Evolutionary conservation across 176 grass and related monocot genomes (phyloP).

Genomic region (Triticum timopheevii): DNA sequence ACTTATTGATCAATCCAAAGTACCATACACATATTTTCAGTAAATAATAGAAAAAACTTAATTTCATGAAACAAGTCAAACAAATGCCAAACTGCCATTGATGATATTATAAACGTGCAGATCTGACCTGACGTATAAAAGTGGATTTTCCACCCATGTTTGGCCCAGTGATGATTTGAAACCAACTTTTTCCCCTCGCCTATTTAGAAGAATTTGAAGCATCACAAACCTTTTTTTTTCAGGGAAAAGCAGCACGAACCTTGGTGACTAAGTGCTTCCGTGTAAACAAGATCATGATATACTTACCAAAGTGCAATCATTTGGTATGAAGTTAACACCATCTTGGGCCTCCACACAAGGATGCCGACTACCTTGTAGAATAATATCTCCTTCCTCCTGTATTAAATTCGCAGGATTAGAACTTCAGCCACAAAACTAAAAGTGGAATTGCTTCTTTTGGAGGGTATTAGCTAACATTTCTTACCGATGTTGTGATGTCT

Average conservation of each 20-base stretch:
- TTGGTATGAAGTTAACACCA: conserved; percentile 95
- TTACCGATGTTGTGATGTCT: conserved; percentile 83
- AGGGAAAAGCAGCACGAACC: conserved; percentile 11
- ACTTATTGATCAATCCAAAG: conserved; percentile 10
- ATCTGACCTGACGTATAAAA: conserved; percentile 90
- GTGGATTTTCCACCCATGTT: conserved; percentile 99
- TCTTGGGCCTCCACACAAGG: conserved; percentile 98
- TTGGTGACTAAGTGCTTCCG: neutral
- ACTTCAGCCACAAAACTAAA: neutral
- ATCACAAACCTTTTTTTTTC: conserved; percentile 1
- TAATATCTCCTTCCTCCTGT: conserved; percentile 87
- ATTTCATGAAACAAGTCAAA: conserved; percentile 1
- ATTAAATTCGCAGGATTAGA: conserved; percentile 30
- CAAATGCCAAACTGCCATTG: neutral
- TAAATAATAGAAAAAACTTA: neutral
- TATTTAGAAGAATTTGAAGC: conserved; percentile 46
- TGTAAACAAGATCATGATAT: conserved; percentile 6
- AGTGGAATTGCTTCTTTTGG: conserved; percentile 24
- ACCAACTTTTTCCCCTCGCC: conserved; percentile 95
- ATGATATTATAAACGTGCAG: conserved; percentile 9
- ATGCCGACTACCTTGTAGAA: conserved; percentile 94
- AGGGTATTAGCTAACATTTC: conserved; percentile 34
- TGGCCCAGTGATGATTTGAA: conserved; percentile 98
- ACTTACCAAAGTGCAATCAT: conserved; percentile 92
- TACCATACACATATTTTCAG: conserved; percentile 20